A percentile compares a stretch with the other conserved stretches of the same genome.
phyloP scores from a whole-genome alignment of 495 filamentous ascomycete species.

The Cudoniella acicularis region DNA sequence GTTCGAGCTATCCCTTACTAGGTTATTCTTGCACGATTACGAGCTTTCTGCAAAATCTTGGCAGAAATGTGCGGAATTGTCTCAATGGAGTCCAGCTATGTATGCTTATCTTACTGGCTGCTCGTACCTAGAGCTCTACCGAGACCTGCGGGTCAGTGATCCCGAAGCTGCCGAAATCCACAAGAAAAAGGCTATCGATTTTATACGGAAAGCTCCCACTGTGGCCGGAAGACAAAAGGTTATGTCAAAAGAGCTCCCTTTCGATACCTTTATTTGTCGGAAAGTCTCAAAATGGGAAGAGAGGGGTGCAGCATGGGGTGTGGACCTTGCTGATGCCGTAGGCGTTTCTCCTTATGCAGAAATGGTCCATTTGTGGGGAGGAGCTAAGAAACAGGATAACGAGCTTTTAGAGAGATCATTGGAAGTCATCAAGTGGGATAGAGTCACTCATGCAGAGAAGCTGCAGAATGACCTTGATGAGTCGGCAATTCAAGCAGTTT shows the following conservation, averaged over 20 bases:
- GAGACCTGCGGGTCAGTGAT: constrained; percentile 51
- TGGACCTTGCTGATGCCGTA: constrained; percentile 75
- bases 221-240: constrained; percentile 83
- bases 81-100: constrained; percentile 84
- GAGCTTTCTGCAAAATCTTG: constrained; percentile 68
- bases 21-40: constrained; percentile 76
- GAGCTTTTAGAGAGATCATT: constrained; percentile 63
- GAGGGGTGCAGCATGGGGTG: constrained; percentile 61
- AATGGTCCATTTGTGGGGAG: constrained; percentile 96
- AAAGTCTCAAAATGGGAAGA: constrained; percentile 91
- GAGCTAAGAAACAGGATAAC: constrained; percentile 68
- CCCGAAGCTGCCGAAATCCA: constrained; percentile 47
- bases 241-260: constrained; percentile 84
- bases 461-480: constrained; percentile 73
- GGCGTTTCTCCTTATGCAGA: constrained; percentile 83
- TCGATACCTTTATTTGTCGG: constrained; percentile 81
- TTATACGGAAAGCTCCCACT: constrained; percentile 66
- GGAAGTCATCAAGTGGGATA: constrained; percentile 58
- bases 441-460: constrained; percentile 47
- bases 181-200: constrained; percentile 47
- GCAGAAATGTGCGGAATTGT: constrained; percentile 73
- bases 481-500: constrained; percentile 59
- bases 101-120: constrained; percentile 88
- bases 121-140: constrained; percentile 75
- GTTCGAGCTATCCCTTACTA: constrained; percentile 79